phyloP scores from a whole-genome alignment of 495 filamentous ascomycete species.

The Lepraria neglecta region DNA sequence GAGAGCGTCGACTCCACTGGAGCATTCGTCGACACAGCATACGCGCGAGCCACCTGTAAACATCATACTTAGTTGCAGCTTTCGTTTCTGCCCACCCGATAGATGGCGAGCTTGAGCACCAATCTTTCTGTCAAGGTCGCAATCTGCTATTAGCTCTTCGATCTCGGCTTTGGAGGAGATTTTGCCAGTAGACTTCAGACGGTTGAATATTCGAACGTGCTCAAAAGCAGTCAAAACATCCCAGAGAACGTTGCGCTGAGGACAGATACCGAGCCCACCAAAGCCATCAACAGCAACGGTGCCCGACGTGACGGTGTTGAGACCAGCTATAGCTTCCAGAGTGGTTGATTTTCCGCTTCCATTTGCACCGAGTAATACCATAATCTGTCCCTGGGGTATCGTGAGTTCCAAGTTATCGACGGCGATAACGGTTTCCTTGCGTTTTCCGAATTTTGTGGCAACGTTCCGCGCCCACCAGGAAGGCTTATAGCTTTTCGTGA shows the following conservation, averaged over 20 bases:
- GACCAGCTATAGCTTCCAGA: constrained; percentile 75
- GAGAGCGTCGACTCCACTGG: constrained; percentile 74
- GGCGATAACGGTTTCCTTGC: constrained; percentile 59
- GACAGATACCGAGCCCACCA: constrained; percentile 78
- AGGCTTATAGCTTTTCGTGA: constrained; percentile 70
- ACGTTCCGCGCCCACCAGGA: constrained; percentile 49
- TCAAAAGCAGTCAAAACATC: constrained; percentile 74
- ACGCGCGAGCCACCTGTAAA: constrained; percentile 76
- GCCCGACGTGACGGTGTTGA: constrained; percentile 63
- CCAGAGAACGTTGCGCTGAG: constrained; percentile 88
- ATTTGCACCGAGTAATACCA: constrained; percentile 78
- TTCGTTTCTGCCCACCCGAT: constrained; percentile 83
- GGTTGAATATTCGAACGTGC: constrained; percentile 72
- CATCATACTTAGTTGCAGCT: constrained; percentile 91
- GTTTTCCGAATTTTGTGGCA: constrained; percentile 45
- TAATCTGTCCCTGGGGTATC: constrained; percentile 67
- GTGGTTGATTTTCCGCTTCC: constrained; percentile 84
- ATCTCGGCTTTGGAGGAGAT: constrained; percentile 50
- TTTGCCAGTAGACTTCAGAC: constrained; percentile 56
- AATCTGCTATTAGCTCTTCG: constrained; percentile 51
- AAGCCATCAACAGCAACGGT: constrained; percentile 63
- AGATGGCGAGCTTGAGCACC: constrained; percentile 60
- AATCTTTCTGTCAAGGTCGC: constrained; percentile 66
- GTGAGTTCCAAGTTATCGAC: constrained; percentile 62
- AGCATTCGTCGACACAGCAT: constrained; percentile 86